Percentiles rank a stretch among this genome's conserved stretches.
phyloP scores from a whole-genome alignment of 805 yeast species.

The Suhomyces sp. region DNA sequence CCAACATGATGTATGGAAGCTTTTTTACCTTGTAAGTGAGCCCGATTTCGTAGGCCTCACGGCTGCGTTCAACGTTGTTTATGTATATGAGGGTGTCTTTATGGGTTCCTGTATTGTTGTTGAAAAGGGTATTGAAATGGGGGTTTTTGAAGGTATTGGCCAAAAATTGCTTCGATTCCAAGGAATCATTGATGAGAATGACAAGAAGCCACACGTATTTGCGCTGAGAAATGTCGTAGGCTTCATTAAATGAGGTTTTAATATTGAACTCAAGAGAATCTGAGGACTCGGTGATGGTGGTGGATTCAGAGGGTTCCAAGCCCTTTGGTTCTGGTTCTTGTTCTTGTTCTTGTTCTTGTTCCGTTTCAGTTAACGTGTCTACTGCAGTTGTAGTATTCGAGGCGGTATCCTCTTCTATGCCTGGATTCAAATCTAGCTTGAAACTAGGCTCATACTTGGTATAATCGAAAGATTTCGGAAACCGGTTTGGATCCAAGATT shows the following conservation, averaged over 20 bases:
- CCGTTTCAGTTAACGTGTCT: too few relatives aligned
- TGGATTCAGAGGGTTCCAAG: not conserved
- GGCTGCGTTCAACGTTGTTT: slow-evolving; percentile 30
- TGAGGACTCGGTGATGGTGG: not conserved
- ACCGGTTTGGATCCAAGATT: slow-evolving; percentile 14
- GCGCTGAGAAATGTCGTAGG: slow-evolving; percentile 27
- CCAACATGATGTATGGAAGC: slow-evolving; percentile 38
- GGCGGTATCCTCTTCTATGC: too few relatives aligned
- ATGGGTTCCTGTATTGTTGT: slow-evolving; percentile 21
- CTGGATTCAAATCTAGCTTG: slow-evolving; percentile 10
- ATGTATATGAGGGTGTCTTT: slow-evolving; percentile 31
- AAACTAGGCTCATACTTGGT: slow-evolving; percentile 22
- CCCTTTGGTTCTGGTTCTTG: not conserved
- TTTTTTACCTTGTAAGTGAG: slow-evolving; percentile 26
- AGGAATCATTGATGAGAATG: slow-evolving; percentile 28
- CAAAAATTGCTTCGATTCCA: slow-evolving; percentile 19
- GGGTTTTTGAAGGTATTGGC: slow-evolving; percentile 13
- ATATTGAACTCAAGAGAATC: slow-evolving; percentile 10
- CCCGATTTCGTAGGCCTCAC: slow-evolving; percentile 41
- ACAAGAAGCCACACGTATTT: slow-evolving; percentile 35
- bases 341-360: too few relatives aligned
- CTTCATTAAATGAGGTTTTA: slow-evolving; percentile 25
- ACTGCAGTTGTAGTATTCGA: not conserved
- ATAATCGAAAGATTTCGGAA: slow-evolving; percentile 29
- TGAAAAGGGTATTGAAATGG: slow-evolving; percentile 19